phyloP scores from a whole-genome alignment of 768 basidiomycete species.

The Chalciporus sphaerocephalus region DNA sequence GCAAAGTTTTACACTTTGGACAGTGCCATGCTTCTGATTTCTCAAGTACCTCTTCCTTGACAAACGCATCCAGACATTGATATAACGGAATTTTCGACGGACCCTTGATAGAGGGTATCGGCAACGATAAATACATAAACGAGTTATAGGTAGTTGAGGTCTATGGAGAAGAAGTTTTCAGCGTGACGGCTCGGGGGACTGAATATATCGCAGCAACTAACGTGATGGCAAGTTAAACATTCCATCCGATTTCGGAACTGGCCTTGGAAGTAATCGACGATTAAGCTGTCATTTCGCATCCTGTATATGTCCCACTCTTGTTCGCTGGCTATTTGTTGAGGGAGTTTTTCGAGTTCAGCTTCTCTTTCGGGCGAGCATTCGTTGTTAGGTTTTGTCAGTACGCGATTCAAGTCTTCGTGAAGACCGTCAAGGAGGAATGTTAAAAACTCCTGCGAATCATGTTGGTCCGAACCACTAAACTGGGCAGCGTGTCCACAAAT shows the following conservation, averaged over 20 bases:
- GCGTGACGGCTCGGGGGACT: conserved; percentile 2
- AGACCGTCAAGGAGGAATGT: conserved; percentile 90
- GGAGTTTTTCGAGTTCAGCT: conserved; percentile 80
- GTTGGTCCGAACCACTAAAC: conserved; percentile 85
- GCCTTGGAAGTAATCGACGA: conserved; percentile 97
- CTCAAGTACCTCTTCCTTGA: conserved; percentile 85
- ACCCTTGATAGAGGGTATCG: conserved; percentile 66
- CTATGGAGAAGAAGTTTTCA: conserved; percentile 38
- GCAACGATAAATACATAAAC: conserved; percentile 92
- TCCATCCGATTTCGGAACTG: conserved; percentile 89
- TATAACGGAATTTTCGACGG: conserved; percentile 62
- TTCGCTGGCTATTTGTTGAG: conserved; percentile 83
- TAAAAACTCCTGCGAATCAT: conserved; percentile 97
- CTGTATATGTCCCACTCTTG: conserved; percentile 92
- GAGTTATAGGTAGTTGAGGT: conserved; percentile 97
- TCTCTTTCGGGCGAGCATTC: conserved; percentile 75
- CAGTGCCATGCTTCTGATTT: conserved; percentile 97
- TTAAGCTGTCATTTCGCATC: conserved; percentile 85
- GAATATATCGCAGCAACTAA: conserved; percentile 31
- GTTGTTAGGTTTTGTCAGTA: conserved; percentile 65
- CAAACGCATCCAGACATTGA: conserved; percentile 85
- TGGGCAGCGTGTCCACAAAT: conserved; percentile 59
- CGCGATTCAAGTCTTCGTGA: conserved; percentile 83
- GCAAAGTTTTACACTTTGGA: conserved; percentile 85
- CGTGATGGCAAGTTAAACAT: conserved; percentile 88